Base-by-base conservation (phyloP, 75 land plant genomes). In the Pinus tabuliformis region DNA sequence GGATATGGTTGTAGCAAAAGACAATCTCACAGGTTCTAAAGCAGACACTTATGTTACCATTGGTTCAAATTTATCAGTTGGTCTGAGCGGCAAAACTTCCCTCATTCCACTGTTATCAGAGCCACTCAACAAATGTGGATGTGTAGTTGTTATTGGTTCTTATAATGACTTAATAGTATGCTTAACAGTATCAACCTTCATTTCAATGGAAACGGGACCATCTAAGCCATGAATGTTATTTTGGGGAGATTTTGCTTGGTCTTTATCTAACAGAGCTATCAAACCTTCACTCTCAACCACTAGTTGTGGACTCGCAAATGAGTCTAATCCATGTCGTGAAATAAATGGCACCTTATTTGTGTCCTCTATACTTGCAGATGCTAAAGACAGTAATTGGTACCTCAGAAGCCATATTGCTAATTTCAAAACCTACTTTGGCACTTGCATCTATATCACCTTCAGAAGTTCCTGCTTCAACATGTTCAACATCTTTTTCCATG, bases 321-420 rank as follows among this genome's bases (percentile, higher is more conserved):
- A 26, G 26, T 26, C 26, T 26, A 26, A 26, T 26, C 26, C 26
- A 26, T 26, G 26, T 26, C 26, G 26, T 26, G 26, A 26, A 26
- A 26, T 26, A 26, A 26, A 26, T 26, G 26, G 26, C 26, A 26
- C 26, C 0, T 26, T n/a, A 66, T 42, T 66, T 66, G 70, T 18
- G 18, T 66, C 70, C 1, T 33, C 70, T 20, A 37, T 66, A 8
- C 70, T 66, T 2, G 28, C 57, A 54, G 73, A 72, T 72, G 73
- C 28, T 72, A 54, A 11, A 72, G 73, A 72, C 26, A 72, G 22
- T 5, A 72, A 72, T 56, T 20, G 73, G 30, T 16, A 26, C 49
- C 22, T 52, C 4, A 26, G 26, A 26, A 26, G 26, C 26, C 26
- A 26, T 26, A 26, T 26, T 26, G 26, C 26, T 26, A 26, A 26